Evolutionary conservation across 2,329 filamentous ascomycete genomes (phyloP).

Genomic region (Claviceps sp.): DNA sequence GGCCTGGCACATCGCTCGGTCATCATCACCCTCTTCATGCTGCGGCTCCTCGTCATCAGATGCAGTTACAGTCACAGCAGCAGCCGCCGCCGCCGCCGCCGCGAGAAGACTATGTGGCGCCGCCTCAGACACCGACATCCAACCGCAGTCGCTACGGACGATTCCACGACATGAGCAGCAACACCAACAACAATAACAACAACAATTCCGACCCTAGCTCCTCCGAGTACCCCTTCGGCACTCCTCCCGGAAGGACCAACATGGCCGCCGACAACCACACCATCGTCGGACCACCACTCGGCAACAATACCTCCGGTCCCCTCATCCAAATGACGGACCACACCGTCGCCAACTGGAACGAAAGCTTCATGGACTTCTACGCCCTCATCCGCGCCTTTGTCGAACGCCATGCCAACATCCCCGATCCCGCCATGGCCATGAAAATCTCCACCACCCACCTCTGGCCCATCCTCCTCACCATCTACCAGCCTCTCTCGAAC

Average conservation of each 20-base stretch:
- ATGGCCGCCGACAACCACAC: background rate
- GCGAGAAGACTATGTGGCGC: constrained; percentile 13
- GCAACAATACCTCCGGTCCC: constrained; percentile 11
- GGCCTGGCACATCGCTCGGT: constrained; percentile 11
- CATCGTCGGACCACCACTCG: constrained; percentile 10
- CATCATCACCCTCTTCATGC: background rate
- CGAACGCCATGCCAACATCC: constrained; percentile 19
- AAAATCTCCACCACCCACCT: constrained; percentile 18
- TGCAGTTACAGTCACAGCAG: background rate
- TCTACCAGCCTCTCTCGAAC: constrained; percentile 24
- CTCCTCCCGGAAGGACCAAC: background rate
- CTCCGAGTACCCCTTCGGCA: background rate
- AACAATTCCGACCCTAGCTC: background rate
- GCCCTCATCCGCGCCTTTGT: constrained; percentile 22
- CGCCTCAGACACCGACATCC: constrained; percentile 18
- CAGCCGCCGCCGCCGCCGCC: background rate
- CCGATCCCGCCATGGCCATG: constrained; percentile 15
- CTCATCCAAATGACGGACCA: constrained; percentile 23
- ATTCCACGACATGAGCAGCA: constrained; percentile 13
- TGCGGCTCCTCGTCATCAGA: background rate
- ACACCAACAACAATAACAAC: background rate
- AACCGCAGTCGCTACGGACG: constrained; percentile 16
- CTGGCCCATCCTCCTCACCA: constrained; percentile 24
- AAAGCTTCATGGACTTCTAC: constrained; percentile 24
- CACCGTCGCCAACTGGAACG: constrained; percentile 21